These are phyloP conservation scores for Ilex aquifolium DNA, from an alignment of 257 asterid species.

Conservation along the genomic window DNA sequence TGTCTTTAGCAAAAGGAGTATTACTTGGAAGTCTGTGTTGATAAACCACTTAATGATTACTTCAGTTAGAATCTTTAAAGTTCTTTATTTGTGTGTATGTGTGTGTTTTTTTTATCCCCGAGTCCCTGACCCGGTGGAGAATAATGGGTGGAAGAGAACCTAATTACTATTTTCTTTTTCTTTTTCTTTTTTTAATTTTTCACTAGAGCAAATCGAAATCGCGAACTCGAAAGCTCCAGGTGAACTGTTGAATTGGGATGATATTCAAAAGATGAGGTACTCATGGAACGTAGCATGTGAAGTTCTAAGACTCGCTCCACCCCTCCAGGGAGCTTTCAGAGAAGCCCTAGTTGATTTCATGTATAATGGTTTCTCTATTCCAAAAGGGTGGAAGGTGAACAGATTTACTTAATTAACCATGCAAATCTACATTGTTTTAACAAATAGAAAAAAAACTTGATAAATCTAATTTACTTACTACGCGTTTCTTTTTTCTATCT, in stretches of 20 bases:
- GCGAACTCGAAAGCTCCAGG: background rate
- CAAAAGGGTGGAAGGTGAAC: background rate
- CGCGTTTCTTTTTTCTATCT: background rate
- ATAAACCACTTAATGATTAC: too few relatives aligned
- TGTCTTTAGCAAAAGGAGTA: too few relatives aligned
- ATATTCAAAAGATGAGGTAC: background rate
- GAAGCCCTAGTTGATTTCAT: background rate
- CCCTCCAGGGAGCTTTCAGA: slow-evolving; percentile 1
- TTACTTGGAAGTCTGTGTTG: too few relatives aligned
- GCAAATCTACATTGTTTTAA: too few relatives aligned
- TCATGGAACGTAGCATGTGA: slow-evolving; percentile 1
- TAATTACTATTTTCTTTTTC: background rate
- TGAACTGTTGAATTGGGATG: background rate
- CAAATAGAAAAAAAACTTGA: too few relatives aligned
- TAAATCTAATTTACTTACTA: too few relatives aligned
- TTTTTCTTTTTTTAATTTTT: background rate
- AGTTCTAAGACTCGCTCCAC: background rate
- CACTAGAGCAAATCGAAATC: background rate
- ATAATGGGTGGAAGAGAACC: background rate
- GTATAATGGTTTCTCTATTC: background rate
- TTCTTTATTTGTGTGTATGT: too few relatives aligned
- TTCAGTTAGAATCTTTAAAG: too few relatives aligned
- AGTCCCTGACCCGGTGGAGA: too few relatives aligned
- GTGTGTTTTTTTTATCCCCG: too few relatives aligned
- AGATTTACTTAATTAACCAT: too few relatives aligned